These are phyloP conservation scores for Penicillium sp. DNA, from an alignment of 2,329 filamentous ascomycete species.

Conservation along the genomic window DNA sequence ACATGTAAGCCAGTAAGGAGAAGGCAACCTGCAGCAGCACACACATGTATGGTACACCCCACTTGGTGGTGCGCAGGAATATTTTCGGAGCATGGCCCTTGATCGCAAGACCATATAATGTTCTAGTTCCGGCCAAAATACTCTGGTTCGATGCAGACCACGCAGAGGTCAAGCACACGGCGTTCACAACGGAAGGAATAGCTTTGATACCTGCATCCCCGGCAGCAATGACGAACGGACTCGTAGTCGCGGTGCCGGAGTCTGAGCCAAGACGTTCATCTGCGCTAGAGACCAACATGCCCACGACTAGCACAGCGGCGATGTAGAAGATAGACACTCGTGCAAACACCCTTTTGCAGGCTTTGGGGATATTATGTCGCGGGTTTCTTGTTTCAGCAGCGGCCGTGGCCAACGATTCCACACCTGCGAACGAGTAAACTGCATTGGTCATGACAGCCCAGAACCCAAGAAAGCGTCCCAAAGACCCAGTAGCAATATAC, in stretches of 20 bases:
- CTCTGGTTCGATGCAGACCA: constrained; percentile 69
- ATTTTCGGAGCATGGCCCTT: constrained; percentile 54
- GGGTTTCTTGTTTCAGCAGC: constrained; percentile 57
- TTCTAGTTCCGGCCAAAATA: constrained; percentile 55
- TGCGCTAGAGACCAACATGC: constrained; percentile 58
- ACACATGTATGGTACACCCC: constrained; percentile 47
- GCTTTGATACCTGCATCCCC: constrained; percentile 64
- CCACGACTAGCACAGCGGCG: constrained; percentile 55
- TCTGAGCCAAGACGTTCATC: constrained; percentile 35
- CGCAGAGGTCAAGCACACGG: constrained; percentile 69
- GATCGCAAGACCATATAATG: constrained; percentile 49
- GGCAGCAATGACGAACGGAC: constrained; percentile 70
- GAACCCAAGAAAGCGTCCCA: constrained; percentile 63
- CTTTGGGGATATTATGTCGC: constrained; percentile 53
- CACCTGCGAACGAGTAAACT: constrained; percentile 37
- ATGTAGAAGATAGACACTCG: constrained; percentile 60
- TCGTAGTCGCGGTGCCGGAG: constrained; percentile 32
- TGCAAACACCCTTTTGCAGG: constrained; percentile 54
- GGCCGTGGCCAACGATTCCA: constrained; percentile 55
- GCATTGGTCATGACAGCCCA: constrained; percentile 50
- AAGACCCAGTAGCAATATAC: constrained; percentile 57
- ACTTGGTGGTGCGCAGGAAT: constrained; percentile 37
- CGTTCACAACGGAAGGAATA: constrained; percentile 72
- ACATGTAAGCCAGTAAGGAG: constrained; percentile 48
- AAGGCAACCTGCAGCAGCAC: constrained; percentile 42